Evolutionary conservation across 192 early-diverging fungal species (phyloP).

Genomic region (Chytriomyces sp.): DNA sequence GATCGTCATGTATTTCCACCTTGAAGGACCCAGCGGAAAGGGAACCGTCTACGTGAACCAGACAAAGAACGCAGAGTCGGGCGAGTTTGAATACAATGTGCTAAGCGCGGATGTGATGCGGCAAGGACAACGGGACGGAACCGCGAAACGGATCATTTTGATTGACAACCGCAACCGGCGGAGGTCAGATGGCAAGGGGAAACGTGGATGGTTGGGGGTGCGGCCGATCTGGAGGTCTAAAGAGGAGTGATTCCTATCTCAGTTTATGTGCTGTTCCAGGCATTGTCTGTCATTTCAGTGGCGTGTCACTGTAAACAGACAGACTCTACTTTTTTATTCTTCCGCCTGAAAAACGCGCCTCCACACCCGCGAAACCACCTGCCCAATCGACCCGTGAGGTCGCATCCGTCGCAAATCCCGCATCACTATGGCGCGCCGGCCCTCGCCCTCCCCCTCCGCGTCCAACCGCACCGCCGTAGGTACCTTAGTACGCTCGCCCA

Average conservation of each 20-base stretch:
- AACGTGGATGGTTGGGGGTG: constrained; percentile 21
- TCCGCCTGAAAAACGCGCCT: no score
- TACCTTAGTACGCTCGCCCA: neutral
- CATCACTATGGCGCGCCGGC: neutral
- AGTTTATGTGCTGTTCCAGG: neutral
- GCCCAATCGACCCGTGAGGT: no score
- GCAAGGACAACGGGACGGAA: constrained; percentile 8
- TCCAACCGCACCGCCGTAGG: neutral
- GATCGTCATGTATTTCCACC: constrained; percentile 24
- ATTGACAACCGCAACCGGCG: constrained; percentile 21
- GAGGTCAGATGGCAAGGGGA: neutral
- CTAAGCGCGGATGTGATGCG: constrained; percentile 27
- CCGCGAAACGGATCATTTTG: constrained; percentile 15
- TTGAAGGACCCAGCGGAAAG: constrained; percentile 29
- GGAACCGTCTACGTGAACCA: constrained; percentile 29
- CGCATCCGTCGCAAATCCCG: neutral
- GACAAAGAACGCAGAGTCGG: constrained; percentile 20
- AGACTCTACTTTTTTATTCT: no score
- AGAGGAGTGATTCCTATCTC: neutral
- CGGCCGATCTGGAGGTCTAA: neutral
- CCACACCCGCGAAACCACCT: no score
- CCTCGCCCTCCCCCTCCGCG: neutral
- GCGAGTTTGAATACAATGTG: constrained; percentile 25
- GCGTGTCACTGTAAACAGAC: no score
- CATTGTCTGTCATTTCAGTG: neutral